Conservation (phyloP, 352 stramenopile genomes). For the Phytophthora pseudosyringae region DNA sequence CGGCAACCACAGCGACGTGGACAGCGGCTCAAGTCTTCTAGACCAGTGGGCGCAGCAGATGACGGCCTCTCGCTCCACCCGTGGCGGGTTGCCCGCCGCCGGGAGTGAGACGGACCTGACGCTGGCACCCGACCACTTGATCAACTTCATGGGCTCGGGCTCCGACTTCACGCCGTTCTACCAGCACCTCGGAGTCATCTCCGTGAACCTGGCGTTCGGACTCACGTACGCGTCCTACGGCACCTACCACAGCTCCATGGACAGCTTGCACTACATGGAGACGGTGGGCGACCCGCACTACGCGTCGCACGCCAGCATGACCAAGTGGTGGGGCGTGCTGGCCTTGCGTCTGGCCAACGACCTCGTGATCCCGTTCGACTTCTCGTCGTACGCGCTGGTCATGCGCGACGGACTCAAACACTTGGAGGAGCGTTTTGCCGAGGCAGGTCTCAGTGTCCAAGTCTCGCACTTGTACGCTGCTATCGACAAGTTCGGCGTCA, state of each 20-base stretch:
- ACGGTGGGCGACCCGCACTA: slow-evolving; percentile 62
- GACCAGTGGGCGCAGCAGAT: slow-evolving; percentile 44
- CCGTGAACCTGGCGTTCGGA: slow-evolving; percentile 69
- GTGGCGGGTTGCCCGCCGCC: slow-evolving; percentile 26
- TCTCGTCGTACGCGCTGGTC: slow-evolving; percentile 48
- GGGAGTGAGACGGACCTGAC: slow-evolving; percentile 42
- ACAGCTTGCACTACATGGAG: slow-evolving; percentile 78
- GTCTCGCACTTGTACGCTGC: slow-evolving; percentile 22
- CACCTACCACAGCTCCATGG: slow-evolving; percentile 86
- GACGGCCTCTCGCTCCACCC: slow-evolving; percentile 20
- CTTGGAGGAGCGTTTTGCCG: slow-evolving; percentile 20
- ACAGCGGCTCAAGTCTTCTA: slow-evolving; percentile 27
- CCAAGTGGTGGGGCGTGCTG: slow-evolving; percentile 66
- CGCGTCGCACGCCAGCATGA: slow-evolving; percentile 46
- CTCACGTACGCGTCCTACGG: slow-evolving; percentile 53
- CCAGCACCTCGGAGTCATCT: slow-evolving; percentile 82
- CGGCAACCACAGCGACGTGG: slow-evolving; percentile 9
- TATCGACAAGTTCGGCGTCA: slow-evolving; percentile 39
- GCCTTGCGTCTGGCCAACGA: slow-evolving; percentile 54
- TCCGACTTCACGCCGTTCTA: slow-evolving; percentile 87
- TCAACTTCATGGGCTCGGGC: slow-evolving; percentile 65
- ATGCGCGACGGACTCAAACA: slow-evolving; percentile 42
- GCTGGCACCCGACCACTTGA: slow-evolving; percentile 49
- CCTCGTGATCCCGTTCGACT: slow-evolving; percentile 59
- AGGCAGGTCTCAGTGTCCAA: slow-evolving; percentile 3